Evolutionary conservation across 441 rosid species (phyloP).

Genomic region (Corymbia citriodora): DNA sequence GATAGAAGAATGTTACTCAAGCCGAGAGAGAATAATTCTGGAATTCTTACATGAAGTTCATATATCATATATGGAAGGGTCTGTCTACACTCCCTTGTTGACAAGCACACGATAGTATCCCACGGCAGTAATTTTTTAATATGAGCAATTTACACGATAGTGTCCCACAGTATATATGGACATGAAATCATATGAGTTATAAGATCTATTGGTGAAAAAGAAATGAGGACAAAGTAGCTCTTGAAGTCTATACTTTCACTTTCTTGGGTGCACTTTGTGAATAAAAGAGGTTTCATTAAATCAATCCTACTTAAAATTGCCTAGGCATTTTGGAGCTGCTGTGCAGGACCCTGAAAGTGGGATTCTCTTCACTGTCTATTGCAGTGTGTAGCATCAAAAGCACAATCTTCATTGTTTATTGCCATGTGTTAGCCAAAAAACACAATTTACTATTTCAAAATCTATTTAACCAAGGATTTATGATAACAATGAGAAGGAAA

Average conservation of each 20-base stretch:
- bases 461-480: background rate
- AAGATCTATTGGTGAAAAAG: background rate
- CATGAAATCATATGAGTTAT: background rate
- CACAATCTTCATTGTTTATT: background rate
- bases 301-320: background rate
- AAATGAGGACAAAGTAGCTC: background rate
- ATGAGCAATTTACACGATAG: background rate
- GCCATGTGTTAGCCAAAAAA: background rate
- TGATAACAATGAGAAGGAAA: background rate
- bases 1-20: background rate
- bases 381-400: background rate
- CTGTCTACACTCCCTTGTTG: background rate
- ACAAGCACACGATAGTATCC: background rate
- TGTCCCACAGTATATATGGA: background rate
- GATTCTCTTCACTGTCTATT: background rate
- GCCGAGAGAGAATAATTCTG: background rate
- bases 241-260: background rate
- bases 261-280: background rate
- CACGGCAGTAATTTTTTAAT: background rate
- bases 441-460: background rate
- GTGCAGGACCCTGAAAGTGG: background rate
- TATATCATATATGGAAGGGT: background rate
- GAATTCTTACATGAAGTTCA: background rate
- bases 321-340: background rate
- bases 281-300: background rate